phyloP scores from a whole-genome alignment of 2,329 filamentous ascomycete species.

The Epichloe sp. region DNA sequence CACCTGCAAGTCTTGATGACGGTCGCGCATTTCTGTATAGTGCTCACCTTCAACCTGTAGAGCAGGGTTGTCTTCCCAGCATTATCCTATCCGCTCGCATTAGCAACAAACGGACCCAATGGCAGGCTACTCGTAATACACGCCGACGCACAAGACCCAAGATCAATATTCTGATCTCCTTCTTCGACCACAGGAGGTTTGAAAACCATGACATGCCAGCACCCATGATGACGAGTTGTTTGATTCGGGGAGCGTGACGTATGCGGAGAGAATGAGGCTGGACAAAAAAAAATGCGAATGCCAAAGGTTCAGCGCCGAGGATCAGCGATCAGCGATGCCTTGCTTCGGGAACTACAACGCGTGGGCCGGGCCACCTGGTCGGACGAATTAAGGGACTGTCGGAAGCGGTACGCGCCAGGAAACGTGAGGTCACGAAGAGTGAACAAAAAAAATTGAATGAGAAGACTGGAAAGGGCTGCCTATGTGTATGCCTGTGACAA shows the following conservation, averaged over 20 bases:
- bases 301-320: background rate
- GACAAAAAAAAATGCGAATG: background rate
- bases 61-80: slow-evolving; percentile 95
- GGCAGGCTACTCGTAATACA: background rate
- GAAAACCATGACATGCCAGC: slow-evolving; percentile 57
- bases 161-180: slow-evolving; percentile 95
- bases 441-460: background rate
- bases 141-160: slow-evolving; percentile 64
- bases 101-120: slow-evolving; percentile 4
- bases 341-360: background rate
- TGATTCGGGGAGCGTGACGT: background rate
- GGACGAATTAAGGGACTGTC: background rate
- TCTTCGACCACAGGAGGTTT: slow-evolving; percentile 73
- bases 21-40: background rate
- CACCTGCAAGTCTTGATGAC: background rate
- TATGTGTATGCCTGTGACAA: background rate
- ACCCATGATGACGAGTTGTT: slow-evolving; percentile 38
- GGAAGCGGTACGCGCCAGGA: background rate
- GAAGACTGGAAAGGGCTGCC: background rate
- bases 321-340: background rate
- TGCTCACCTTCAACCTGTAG: slow-evolving; percentile 77
- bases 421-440: background rate
- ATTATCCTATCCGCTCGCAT: slow-evolving; percentile 57
- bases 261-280: background rate
- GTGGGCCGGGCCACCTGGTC: slow-evolving; percentile 3